phyloP scores from a whole-genome alignment of 2,329 filamentous ascomycete genomes.

The Claviceps sp. region DNA sequence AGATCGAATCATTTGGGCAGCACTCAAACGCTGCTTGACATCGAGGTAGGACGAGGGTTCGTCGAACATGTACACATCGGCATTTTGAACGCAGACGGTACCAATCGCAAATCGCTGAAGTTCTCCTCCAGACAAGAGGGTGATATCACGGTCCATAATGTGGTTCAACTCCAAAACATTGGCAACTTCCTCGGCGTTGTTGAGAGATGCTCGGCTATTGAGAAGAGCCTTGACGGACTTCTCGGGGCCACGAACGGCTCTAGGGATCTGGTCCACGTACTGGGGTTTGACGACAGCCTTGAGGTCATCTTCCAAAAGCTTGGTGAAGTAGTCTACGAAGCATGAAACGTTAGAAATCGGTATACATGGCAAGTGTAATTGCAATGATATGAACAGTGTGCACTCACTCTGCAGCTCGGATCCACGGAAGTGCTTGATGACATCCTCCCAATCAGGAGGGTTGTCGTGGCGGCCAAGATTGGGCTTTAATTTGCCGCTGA shows the following conservation, averaged over 20 bases:
- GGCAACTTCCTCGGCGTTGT: slow-evolving; percentile 69
- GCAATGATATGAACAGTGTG: slow-evolving; percentile 1
- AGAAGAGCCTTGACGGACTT: slow-evolving; percentile 72
- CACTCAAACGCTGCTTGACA: slow-evolving; percentile 95
- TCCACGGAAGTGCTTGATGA: slow-evolving; percentile 94
- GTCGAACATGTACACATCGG: slow-evolving; percentile 99
- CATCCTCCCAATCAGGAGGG: slow-evolving; percentile 97
- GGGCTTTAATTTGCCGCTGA: slow-evolving; percentile 96
- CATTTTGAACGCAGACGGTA: slow-evolving; percentile 87
- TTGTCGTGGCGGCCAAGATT: slow-evolving; percentile 93
- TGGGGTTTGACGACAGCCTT: slow-evolving; percentile 98
- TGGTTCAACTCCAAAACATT: slow-evolving; percentile 76
- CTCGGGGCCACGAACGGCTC: slow-evolving; percentile 69
- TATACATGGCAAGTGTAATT: too few relatives aligned
- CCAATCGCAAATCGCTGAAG: slow-evolving; percentile 96
- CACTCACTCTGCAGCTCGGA: slow-evolving; percentile 85
- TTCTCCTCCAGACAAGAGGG: slow-evolving; percentile 87
- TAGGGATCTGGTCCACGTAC: slow-evolving; percentile 96
- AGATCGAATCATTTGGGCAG: slow-evolving; percentile 82
- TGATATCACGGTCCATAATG: slow-evolving; percentile 84
- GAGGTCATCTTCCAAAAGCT: slow-evolving; percentile 89
- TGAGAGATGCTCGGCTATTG: slow-evolving; percentile 59
- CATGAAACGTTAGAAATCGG: too few relatives aligned
- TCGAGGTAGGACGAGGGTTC: slow-evolving; percentile 98
- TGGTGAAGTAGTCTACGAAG: slow-evolving; percentile 78